Conservation (phyloP, 495 filamentous ascomycete species). For the Oidiodendron maius region DNA sequence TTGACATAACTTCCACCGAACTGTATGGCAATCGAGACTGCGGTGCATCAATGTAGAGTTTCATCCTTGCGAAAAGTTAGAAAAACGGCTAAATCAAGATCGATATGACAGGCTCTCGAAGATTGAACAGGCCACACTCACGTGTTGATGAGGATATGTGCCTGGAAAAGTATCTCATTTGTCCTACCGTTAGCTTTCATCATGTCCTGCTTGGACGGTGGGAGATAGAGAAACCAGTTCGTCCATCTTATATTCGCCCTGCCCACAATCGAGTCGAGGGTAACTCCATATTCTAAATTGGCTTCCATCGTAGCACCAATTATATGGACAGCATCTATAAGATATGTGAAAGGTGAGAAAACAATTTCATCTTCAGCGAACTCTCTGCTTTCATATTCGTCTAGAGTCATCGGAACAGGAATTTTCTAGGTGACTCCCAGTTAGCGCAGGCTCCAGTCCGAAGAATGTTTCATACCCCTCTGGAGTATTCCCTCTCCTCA, state of each 20-base stretch:
- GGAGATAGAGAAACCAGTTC: slow-evolving; percentile 65
- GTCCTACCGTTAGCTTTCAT: slow-evolving; percentile 51
- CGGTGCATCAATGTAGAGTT: no score
- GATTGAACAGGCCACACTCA: no score
- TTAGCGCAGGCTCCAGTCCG: slow-evolving; percentile 1
- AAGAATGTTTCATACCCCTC: slow-evolving; percentile 33
- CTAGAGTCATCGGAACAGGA: slow-evolving; percentile 40
- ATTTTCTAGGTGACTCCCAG: slow-evolving; percentile 34
- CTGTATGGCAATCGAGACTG: no score
- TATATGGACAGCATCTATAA: slow-evolving; percentile 53
- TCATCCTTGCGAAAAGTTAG: no score
- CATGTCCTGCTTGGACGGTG: slow-evolving; percentile 56
- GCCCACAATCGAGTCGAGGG: slow-evolving; percentile 18
- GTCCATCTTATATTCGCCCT: slow-evolving; percentile 60
- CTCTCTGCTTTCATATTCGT: slow-evolving; percentile 51
- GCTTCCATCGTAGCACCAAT: slow-evolving; percentile 54
- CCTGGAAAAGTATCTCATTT: slow-evolving; percentile 69
- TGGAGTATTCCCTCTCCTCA: slow-evolving; percentile 52
- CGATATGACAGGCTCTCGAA: no score
- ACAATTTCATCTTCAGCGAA: slow-evolving; percentile 36
- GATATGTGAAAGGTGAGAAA: slow-evolving; percentile 59
- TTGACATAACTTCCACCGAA: no score
- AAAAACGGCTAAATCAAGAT: no score
- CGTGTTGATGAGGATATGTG: slow-evolving; percentile 53
- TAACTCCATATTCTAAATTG: slow-evolving; percentile 15